Evolutionary conservation across 2,329 filamentous ascomycete genomes (phyloP).

Genomic region (Penicillium olsonii): DNA sequence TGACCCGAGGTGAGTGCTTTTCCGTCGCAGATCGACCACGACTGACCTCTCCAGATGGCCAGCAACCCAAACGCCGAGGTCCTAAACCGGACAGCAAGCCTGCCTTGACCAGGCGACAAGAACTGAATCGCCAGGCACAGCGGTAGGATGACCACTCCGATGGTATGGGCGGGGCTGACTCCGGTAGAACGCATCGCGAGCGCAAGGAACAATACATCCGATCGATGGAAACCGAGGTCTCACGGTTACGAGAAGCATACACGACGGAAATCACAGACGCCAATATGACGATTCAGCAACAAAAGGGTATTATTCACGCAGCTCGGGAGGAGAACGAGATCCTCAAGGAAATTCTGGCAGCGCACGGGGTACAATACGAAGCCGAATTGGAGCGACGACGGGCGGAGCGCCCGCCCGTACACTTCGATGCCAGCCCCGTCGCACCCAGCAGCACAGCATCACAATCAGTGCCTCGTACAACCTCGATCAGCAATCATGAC

Average conservation of each 20-base stretch:
- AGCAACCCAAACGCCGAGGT: constrained; percentile 82
- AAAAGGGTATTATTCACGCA: constrained; percentile 73
- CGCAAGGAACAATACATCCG: constrained; percentile 97
- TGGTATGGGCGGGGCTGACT: constrained; percentile 20
- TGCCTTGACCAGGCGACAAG: constrained; percentile 85
- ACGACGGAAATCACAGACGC: constrained; percentile 68
- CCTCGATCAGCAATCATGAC: constrained; percentile 27
- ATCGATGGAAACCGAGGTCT: constrained; percentile 85
- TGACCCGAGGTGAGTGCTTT: constrained; percentile 65
- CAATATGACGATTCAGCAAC: constrained; percentile 53
- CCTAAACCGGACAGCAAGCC: constrained; percentile 97
- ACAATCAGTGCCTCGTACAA: constrained; percentile 27
- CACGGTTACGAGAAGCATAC: constrained; percentile 74
- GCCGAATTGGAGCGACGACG: constrained; percentile 45
- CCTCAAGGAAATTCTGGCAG: constrained; percentile 63
- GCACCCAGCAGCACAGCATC: constrained; percentile 41
- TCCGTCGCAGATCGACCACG: neutral
- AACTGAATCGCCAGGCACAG: constrained; percentile 93
- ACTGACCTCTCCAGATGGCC: constrained; percentile 63
- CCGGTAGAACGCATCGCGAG: constrained; percentile 83
- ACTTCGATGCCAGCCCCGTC: constrained; percentile 44
- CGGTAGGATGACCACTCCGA: constrained; percentile 58
- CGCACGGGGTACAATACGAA: constrained; percentile 62
- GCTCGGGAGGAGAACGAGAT: constrained; percentile 77
- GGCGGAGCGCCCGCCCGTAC: constrained; percentile 27